Base-by-base conservation (phyloP, 2,329 filamentous ascomycete species). In the Apiospora marii region DNA sequence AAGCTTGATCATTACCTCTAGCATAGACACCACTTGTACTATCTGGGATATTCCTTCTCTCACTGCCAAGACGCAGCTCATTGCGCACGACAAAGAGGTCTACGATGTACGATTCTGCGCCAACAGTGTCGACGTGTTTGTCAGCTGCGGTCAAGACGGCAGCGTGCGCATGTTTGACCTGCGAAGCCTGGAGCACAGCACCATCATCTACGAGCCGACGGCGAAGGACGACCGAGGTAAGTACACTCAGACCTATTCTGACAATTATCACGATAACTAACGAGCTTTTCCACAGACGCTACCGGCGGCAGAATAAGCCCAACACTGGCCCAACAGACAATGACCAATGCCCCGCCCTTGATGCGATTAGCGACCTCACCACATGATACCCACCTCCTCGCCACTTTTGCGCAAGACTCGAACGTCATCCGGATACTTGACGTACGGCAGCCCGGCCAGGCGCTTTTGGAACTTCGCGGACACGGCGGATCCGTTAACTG, bases 11-110 rank as follows among this genome's bases (percentile, higher is more conserved):
- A 99, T 99, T 79, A 99, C 96, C 0, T 98, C 95, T 4, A 98
- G 95, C 82, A 99, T 99, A 79, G 96, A 99, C 81, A 99, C 96
- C 1, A 99, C 96, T 7, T 99, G 96, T 84, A 99, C 96, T 5
- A 99, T 99, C 76, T 99, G 96, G 96, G 96, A 99, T 82, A 99
- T 99, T 72, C 96, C 96, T 4, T 98, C 96, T 0, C 87, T 99
- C 74, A 99, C 96, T 0, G 96, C 96, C 70, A 99, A 99, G 85
- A 99, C 96, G 1, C 96, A 99, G 82, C 87, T 99, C 67, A 99
- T 99, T 83, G 96, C 96, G 27, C 96, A 99, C 82, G 96, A 99
- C 84, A 98, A 98, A 83, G 96, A 99, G 83, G 96, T 99, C 7
- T 99, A 98, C 79, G 96, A 99, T 81, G 96, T 99, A 68, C 92